Conservation (phyloP, 2,329 filamentous ascomycete species). For the Catunica adiposa region DNA sequence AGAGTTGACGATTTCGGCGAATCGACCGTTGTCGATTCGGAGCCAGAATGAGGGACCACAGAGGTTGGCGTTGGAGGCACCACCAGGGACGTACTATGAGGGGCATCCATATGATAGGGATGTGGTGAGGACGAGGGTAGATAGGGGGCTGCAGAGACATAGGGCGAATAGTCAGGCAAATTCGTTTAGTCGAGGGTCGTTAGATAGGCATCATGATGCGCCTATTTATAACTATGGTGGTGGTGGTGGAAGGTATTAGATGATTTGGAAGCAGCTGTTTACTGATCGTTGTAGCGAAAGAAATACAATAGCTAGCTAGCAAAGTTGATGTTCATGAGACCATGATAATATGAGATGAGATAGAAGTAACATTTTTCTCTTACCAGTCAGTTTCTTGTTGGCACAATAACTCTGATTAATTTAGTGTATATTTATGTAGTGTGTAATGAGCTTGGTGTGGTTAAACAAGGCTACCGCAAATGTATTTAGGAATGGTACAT, state of each 20-base stretch:
- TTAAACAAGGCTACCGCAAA: too few relatives aligned
- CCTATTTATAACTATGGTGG: constrained; percentile 9
- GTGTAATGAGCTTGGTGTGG: too few relatives aligned
- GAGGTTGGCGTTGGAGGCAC: constrained; percentile 18
- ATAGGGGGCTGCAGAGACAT: constrained; percentile 24
- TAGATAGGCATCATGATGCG: constrained; percentile 13
- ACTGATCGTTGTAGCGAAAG: not conserved
- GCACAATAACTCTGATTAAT: too few relatives aligned
- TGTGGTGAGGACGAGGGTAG: constrained; percentile 25
- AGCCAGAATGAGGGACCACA: constrained; percentile 36
- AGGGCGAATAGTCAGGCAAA: constrained; percentile 35
- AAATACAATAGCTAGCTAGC: not conserved
- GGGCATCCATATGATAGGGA: constrained; percentile 27
- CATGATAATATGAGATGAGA: not conserved
- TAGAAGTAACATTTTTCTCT: too few relatives aligned
- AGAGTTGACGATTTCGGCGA: constrained; percentile 38
- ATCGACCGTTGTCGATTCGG: constrained; percentile 21
- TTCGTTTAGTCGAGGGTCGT: constrained; percentile 23
- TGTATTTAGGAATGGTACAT: too few relatives aligned
- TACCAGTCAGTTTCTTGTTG: too few relatives aligned
- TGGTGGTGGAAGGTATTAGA: not conserved
- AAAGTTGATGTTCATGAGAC: too few relatives aligned
- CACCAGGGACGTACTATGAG: not conserved
- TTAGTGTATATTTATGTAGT: too few relatives aligned
- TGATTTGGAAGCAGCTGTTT: not conserved